Evolutionary conservation across 2,329 filamentous ascomycete genomes (phyloP).

Genomic region (Talaromyces verruculosus): DNA sequence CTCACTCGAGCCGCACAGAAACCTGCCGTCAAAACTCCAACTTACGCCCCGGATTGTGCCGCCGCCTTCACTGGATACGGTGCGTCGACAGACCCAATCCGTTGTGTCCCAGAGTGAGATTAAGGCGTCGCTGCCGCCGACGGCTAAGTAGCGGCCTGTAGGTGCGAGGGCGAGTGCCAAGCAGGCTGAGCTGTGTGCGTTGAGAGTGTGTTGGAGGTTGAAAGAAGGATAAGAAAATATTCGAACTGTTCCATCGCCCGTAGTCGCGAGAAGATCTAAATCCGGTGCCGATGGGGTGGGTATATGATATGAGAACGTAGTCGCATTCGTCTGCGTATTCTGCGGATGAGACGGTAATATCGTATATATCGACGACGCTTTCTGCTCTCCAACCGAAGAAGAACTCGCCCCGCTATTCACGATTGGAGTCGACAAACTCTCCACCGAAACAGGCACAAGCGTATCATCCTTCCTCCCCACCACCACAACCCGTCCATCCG

Average conservation of each 20-base stretch:
- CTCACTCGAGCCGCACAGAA: conserved; percentile 50
- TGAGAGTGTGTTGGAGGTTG: conserved; percentile 45
- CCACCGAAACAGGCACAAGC: conserved; percentile 47
- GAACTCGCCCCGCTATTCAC: conserved; percentile 18
- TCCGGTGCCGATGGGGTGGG: conserved; percentile 37
- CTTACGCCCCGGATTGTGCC: conserved; percentile 50
- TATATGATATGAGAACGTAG: conserved; percentile 48
- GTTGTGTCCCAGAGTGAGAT: conserved; percentile 54
- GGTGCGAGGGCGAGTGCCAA: conserved; percentile 48
- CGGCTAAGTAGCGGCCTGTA: conserved; percentile 50
- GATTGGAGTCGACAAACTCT: conserved; percentile 40
- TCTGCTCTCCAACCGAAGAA: conserved; percentile 14
- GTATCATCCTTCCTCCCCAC: conserved; percentile 53
- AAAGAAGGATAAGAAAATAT: conserved; percentile 51
- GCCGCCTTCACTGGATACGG: conserved; percentile 46
- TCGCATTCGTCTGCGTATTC: conserved; percentile 50
- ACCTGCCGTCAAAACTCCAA: conserved; percentile 53
- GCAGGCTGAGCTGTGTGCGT: conserved; percentile 52
- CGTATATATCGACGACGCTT: conserved; percentile 33
- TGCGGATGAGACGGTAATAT: conserved; percentile 46
- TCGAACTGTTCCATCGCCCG: conserved; percentile 51
- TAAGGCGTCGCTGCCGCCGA: conserved; percentile 51
- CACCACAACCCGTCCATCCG: conserved; percentile 48
- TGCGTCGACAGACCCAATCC: conserved; percentile 52
- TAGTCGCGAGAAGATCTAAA: conserved; percentile 49